Conservation (phyloP, 257 asterid species). For the Solanum stenotomum region DNA sequence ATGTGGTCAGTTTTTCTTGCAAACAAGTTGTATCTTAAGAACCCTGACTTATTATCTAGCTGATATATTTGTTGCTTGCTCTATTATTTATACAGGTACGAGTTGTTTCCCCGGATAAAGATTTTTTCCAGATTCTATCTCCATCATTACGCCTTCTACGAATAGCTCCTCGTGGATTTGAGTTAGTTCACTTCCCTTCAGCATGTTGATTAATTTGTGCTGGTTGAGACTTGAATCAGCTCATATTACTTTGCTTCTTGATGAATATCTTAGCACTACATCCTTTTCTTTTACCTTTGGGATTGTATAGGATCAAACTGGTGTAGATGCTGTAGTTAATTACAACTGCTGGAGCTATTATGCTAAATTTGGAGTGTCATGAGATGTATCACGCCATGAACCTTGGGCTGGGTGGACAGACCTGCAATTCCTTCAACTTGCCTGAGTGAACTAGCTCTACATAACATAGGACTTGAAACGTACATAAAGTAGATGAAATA, state of each 20-base stretch:
- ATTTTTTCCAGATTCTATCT: conserved; percentile 88
- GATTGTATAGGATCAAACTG: background rate
- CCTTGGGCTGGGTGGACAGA: background rate
- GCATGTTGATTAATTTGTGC: background rate
- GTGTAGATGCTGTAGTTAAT: background rate
- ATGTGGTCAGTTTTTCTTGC: background rate
- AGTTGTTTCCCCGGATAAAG: conserved; percentile 98
- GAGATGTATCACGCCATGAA: background rate
- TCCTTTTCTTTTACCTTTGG: background rate
- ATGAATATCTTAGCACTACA: background rate
- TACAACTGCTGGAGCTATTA: background rate
- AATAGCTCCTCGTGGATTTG: conserved; percentile 95
- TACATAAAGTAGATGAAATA: background rate
- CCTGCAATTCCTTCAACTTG: background rate
- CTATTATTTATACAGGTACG: conserved; percentile 60
- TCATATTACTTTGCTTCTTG: background rate
- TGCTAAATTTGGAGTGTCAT: background rate
- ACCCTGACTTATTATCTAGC: background rate
- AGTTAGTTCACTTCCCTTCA: conserved; percentile 40
- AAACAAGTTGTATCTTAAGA: background rate
- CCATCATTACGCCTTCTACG: conserved; percentile 95
- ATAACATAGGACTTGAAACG: background rate
- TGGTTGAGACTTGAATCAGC: background rate
- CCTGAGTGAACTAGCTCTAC: background rate
- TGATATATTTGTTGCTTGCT: conserved; percentile 2